Conservation (phyloP, 2,329 filamentous ascomycete species). For the Diaporthe longicolla region DNA sequence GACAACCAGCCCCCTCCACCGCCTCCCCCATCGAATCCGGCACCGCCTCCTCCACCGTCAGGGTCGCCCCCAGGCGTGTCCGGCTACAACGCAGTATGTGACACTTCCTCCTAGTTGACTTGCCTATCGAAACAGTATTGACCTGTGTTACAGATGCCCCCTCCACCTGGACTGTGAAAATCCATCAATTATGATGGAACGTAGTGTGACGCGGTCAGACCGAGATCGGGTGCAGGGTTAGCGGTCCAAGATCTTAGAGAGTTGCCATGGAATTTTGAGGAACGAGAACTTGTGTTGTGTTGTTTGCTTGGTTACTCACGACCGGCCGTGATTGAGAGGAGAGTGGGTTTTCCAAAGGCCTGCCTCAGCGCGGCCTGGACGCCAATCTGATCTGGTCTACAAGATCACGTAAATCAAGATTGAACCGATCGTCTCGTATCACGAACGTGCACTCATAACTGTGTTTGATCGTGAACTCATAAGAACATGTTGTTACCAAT, state of each 20-base stretch:
- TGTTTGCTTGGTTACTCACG: slow-evolving; percentile 1
- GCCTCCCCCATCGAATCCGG: slow-evolving; percentile 68
- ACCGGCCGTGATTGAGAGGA: not conserved
- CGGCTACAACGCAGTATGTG: slow-evolving; percentile 75
- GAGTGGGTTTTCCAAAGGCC: not conserved
- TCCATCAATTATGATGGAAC: not conserved
- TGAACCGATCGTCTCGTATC: not conserved
- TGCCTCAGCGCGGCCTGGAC: not conserved
- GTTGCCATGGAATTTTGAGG: slow-evolving; percentile 2
- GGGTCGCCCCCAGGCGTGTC: slow-evolving; percentile 66
- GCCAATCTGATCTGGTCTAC: not conserved
- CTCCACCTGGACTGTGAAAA: slow-evolving; percentile 67
- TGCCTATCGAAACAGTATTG: slow-evolving; percentile 40
- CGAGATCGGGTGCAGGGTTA: not conserved
- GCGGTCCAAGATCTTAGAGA: slow-evolving; percentile 1
- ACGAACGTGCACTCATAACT: slow-evolving; percentile 1
- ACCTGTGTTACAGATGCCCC: slow-evolving; percentile 61
- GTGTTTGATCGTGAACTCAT: not conserved
- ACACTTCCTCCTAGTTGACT: slow-evolving; percentile 13
- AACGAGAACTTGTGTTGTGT: not conserved
- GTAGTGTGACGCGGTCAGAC: not conserved
- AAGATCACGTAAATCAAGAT: slow-evolving; percentile 1
- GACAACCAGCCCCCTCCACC: slow-evolving; percentile 71
- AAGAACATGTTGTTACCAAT: not conserved
- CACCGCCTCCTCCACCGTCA: slow-evolving; percentile 70